Evolutionary conservation across 2,329 filamentous ascomycete genomes (phyloP).

Genomic region (Sporothrix humicola): DNA sequence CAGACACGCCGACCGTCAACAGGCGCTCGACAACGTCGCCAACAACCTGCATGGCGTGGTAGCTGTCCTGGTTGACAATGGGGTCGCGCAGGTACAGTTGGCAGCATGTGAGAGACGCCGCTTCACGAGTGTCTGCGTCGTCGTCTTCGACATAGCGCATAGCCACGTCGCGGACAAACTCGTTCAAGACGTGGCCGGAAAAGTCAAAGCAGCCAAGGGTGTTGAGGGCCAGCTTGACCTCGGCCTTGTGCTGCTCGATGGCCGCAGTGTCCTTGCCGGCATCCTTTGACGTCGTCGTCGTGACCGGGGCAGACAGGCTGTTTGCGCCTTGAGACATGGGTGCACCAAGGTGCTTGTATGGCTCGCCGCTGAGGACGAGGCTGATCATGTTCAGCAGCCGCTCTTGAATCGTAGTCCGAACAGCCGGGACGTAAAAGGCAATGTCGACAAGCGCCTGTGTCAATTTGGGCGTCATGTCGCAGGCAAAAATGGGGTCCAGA

Average conservation of each 20-base stretch:
- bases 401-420: constrained; percentile 91
- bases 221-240: constrained; percentile 91
- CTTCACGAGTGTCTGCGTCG: constrained; percentile 89
- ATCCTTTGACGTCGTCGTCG: constrained; percentile 67
- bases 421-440: constrained; percentile 97
- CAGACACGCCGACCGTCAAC: constrained; percentile 90
- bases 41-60: constrained; percentile 95
- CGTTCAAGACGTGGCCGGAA: constrained; percentile 87
- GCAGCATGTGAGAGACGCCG: constrained; percentile 94
- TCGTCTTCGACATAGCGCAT: constrained; percentile 98
- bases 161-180: constrained; percentile 97
- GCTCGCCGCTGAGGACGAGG: constrained; percentile 87
- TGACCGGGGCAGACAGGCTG: constrained; percentile 21
- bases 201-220: constrained; percentile 99
- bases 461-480: constrained; percentile 89
- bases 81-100: constrained; percentile 97
- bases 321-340: constrained; percentile 55
- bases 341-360: constrained; percentile 90
- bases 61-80: constrained; percentile 96
- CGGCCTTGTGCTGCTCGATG: constrained; percentile 79
- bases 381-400: constrained; percentile 93
- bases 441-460: constrained; percentile 97
- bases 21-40: constrained; percentile 98
- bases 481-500: constrained; percentile 94
- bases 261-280: constrained; percentile 76